Conservation (phyloP, 2,329 filamentous ascomycete genomes). For the Curvularia sp. region DNA sequence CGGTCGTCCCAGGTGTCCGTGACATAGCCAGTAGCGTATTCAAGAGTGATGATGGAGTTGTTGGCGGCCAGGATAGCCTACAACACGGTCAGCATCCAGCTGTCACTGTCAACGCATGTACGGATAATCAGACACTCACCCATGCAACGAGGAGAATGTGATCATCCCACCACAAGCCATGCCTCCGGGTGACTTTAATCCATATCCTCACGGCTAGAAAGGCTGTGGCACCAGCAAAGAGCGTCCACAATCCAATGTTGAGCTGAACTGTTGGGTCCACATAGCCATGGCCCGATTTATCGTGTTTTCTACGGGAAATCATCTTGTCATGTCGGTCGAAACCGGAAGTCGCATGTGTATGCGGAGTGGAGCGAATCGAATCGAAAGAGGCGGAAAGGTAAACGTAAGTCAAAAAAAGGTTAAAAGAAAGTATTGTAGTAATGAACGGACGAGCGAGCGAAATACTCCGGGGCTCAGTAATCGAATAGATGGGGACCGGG, state of each 20-base stretch:
- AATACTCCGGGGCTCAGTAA: conserved; percentile 10
- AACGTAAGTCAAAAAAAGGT: conserved; percentile 12
- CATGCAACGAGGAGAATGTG: conserved; percentile 49
- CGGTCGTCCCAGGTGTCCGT: conserved; percentile 58
- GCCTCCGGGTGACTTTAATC: conserved; percentile 48
- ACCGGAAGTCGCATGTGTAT: conserved; percentile 17
- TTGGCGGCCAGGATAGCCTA: conserved; percentile 55
- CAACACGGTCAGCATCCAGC: conserved; percentile 10
- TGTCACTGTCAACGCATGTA: neutral
- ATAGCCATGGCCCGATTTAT: conserved; percentile 32
- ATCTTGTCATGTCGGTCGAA: conserved; percentile 31
- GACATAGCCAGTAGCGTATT: conserved; percentile 60
- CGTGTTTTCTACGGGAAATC: conserved; percentile 33
- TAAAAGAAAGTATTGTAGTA: conserved; percentile 7
- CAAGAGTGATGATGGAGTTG: conserved; percentile 55
- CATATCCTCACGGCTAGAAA: conserved; percentile 48
- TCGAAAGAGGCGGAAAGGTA: conserved; percentile 8
- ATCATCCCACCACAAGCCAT: conserved; percentile 53
- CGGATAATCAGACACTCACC: conserved; percentile 33
- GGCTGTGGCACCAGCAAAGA: conserved; percentile 47
- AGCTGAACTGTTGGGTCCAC: conserved; percentile 47
- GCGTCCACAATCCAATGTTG: conserved; percentile 50
- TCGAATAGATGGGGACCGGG: conserved; percentile 8
- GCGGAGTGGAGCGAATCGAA: conserved; percentile 14
- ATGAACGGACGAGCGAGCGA: conserved; percentile 12